These are phyloP conservation scores for Leucosporidium yakuticum DNA, from an alignment of 768 basidiomycete genomes.

Conservation along the genomic window DNA sequence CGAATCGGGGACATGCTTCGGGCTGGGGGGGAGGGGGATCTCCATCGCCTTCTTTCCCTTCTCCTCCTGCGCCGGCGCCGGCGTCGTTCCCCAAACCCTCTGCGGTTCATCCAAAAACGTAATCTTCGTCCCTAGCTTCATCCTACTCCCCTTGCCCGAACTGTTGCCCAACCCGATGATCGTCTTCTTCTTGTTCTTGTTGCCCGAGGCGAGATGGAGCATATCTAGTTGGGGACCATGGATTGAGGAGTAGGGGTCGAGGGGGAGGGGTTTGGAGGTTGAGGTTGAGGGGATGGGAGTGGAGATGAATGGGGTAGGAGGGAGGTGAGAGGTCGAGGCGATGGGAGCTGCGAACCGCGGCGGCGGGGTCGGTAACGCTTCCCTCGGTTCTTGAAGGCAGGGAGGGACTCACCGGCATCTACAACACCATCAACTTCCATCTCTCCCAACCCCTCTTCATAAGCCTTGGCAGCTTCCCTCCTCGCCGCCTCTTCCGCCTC, in stretches of 20 bases:
- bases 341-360: neutral
- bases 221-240: neutral
- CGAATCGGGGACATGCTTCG: too few relatives aligned
- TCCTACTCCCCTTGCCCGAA: neutral
- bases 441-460: too few relatives aligned
- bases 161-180: neutral
- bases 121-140: neutral
- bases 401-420: neutral
- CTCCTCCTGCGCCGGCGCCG: neutral
- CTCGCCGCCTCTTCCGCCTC: too few relatives aligned
- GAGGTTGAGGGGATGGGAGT: too few relatives aligned
- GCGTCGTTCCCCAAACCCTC: neutral
- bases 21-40: too few relatives aligned
- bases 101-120: neutral
- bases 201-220: neutral
- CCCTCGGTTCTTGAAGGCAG: too few relatives aligned
- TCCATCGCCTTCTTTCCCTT: neutral
- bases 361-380: neutral
- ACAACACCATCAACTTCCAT: too few relatives aligned
- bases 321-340: neutral
- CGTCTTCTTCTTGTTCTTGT: constrained; percentile 10
- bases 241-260: neutral
- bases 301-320: neutral
- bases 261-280: neutral
- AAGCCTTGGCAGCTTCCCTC: neutral